Conservation (phyloP, 192 early-diverging fungal species). For the Coemansia sp. region DNA sequence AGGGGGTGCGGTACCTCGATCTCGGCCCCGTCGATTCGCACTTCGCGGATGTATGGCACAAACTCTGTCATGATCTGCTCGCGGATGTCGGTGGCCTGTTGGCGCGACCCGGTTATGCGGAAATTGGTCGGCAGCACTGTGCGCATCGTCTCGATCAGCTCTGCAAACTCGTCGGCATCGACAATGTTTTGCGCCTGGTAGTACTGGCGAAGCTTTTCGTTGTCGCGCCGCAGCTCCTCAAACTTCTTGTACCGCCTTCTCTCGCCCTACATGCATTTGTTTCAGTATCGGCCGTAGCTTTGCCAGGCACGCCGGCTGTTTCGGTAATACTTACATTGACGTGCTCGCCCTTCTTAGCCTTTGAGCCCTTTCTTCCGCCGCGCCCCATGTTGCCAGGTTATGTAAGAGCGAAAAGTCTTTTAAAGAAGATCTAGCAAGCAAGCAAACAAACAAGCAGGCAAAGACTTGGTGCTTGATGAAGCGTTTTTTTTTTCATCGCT, state of each 20-base stretch:
- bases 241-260: slow-evolving; percentile 38
- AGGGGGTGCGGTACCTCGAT: slow-evolving; percentile 73
- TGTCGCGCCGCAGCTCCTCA: slow-evolving; percentile 48
- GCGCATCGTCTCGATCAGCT: slow-evolving; percentile 67
- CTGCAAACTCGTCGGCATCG: slow-evolving; percentile 76
- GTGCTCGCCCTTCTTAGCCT: slow-evolving; percentile 11
- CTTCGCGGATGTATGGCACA: slow-evolving; percentile 55
- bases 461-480: too few species aligned
- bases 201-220: slow-evolving; percentile 48
- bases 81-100: slow-evolving; percentile 48
- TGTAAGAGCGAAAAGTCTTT: not conserved
- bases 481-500: not conserved
- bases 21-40: slow-evolving; percentile 66
- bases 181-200: slow-evolving; percentile 56
- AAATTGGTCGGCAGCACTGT: slow-evolving; percentile 84
- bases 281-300: too few species aligned
- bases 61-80: slow-evolving; percentile 55
- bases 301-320: too few species aligned
- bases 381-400: not conserved
- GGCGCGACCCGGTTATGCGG: slow-evolving; percentile 85
- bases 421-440: not conserved
- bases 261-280: slow-evolving; percentile 39
- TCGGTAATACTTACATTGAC: slow-evolving; percentile 28
- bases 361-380: slow-evolving; percentile 10
- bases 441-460: too few species aligned